Evolutionary conservation across 164 flowering plant genomes (phyloP).

Genomic region (Magnolia kwangsiensis): DNA sequence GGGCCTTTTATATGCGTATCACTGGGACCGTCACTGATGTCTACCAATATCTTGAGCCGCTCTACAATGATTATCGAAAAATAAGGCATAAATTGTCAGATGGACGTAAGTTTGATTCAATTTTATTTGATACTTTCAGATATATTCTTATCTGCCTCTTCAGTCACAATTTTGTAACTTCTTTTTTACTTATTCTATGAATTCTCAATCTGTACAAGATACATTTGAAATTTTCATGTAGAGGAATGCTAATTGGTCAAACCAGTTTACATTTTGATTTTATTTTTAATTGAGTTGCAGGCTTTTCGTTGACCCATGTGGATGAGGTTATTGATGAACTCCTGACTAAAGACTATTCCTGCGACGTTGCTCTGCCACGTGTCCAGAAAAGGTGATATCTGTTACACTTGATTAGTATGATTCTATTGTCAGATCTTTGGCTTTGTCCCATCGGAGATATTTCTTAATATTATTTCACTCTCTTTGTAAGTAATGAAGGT

Average conservation of each 20-base stretch:
- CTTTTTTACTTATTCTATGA: background rate
- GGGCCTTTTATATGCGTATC: slow-evolving; percentile 90
- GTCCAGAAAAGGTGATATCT: slow-evolving; percentile 73
- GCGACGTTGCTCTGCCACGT: slow-evolving; percentile 89
- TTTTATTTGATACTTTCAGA: background rate
- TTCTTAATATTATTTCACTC: too few species aligned
- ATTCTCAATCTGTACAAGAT: background rate
- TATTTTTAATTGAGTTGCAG: slow-evolving; percentile 26
- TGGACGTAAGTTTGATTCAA: slow-evolving; percentile 58
- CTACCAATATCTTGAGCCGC: slow-evolving; percentile 86
- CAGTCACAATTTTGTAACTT: too few species aligned
- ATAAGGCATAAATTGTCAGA: slow-evolving; percentile 60
- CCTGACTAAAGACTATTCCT: slow-evolving; percentile 83
- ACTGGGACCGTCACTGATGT: slow-evolving; percentile 86
- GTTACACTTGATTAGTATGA: background rate
- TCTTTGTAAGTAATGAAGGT: too few species aligned
- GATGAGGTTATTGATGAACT: slow-evolving; percentile 96
- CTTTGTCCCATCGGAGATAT: background rate
- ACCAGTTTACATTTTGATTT: background rate
- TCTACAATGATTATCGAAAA: slow-evolving; percentile 95
- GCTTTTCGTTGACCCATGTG: slow-evolving; percentile 74
- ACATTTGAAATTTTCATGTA: background rate
- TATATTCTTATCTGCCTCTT: background rate
- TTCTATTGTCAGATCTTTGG: background rate
- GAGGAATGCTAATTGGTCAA: background rate